These are phyloP conservation scores for Phytophthora sojae DNA, from an alignment of 352 stramenopile genomes.

Conservation along the genomic window DNA sequence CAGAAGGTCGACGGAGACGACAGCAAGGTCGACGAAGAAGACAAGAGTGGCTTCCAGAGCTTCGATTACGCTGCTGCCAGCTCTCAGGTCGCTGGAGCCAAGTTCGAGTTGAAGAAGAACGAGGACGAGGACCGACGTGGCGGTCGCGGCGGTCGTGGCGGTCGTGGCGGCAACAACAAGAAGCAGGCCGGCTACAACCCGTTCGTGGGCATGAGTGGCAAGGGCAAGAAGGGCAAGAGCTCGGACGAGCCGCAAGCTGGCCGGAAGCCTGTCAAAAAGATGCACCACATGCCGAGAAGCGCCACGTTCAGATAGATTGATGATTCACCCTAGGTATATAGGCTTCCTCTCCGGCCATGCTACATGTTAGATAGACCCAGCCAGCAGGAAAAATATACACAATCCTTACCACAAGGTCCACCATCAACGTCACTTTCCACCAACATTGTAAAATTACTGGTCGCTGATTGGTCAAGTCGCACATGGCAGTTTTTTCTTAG, in stretches of 20 bases:
- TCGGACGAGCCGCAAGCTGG: slow-evolving; percentile 37
- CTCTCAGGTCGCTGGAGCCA: slow-evolving; percentile 46
- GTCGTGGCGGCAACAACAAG: slow-evolving; percentile 44
- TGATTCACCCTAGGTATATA: not conserved
- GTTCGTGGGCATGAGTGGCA: slow-evolving; percentile 68
- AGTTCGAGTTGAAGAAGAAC: slow-evolving; percentile 60
- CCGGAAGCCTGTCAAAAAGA: slow-evolving; percentile 69
- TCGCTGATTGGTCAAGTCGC: slow-evolving; percentile 14
- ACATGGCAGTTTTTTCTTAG: not conserved
- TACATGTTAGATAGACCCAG: slow-evolving; percentile 1
- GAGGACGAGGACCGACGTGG: slow-evolving; percentile 22
- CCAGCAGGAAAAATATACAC: not conserved
- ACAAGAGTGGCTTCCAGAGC: slow-evolving; percentile 34
- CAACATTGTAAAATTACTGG: not conserved
- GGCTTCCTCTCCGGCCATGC: not conserved
- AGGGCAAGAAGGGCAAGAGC: slow-evolving; percentile 29
- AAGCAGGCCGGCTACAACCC: slow-evolving; percentile 76
- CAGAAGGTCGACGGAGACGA: slow-evolving; percentile 43
- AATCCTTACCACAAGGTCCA: too few species aligned
- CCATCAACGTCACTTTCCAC: not conserved
- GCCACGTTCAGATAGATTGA: slow-evolving; percentile 80
- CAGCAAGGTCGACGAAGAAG: slow-evolving; percentile 14
- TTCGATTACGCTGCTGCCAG: slow-evolving; percentile 73
- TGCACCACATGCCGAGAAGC: slow-evolving; percentile 86
- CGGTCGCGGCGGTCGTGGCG: slow-evolving; percentile 15